Evolutionary conservation across 805 yeast species (phyloP).

Genomic region (Zygosaccharomyces lentus): DNA sequence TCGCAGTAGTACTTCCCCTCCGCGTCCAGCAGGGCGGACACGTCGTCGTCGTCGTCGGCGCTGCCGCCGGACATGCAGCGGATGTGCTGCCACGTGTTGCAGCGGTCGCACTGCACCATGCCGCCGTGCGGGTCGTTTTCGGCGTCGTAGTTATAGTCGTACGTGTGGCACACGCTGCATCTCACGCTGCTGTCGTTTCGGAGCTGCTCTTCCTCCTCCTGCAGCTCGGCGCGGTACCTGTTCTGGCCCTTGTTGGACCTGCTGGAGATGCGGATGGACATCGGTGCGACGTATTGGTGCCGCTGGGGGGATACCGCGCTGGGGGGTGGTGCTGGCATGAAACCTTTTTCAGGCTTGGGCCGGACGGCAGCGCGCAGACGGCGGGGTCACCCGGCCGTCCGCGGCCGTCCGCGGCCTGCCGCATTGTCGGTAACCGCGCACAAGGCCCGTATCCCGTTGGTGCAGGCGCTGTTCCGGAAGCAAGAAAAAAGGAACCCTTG

Average conservation of each 20-base stretch:
- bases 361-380: too few relatives aligned
- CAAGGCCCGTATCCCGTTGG: too few relatives aligned
- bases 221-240: constrained; percentile 26
- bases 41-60: constrained; percentile 32
- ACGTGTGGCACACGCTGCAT: constrained; percentile 61
- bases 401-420: too few relatives aligned
- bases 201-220: constrained; percentile 32
- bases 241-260: constrained; percentile 43
- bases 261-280: constrained; percentile 40
- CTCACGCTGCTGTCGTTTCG: constrained; percentile 43
- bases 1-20: constrained; percentile 53
- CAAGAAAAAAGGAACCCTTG: too few relatives aligned
- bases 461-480: too few relatives aligned
- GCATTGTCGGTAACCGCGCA: too few relatives aligned
- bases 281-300: background rate
- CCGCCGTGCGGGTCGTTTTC: constrained; percentile 48
- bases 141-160: constrained; percentile 53
- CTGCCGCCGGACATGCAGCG: constrained; percentile 48
- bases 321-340: background rate
- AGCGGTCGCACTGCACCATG: constrained; percentile 63
- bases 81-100: constrained; percentile 71
- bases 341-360: too few relatives aligned
- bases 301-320: too few relatives aligned
- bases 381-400: too few relatives aligned
- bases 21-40: constrained; percentile 24